Base-by-base conservation (phyloP, 345 rosid species). In the Bruguiera parviflora region DNA sequence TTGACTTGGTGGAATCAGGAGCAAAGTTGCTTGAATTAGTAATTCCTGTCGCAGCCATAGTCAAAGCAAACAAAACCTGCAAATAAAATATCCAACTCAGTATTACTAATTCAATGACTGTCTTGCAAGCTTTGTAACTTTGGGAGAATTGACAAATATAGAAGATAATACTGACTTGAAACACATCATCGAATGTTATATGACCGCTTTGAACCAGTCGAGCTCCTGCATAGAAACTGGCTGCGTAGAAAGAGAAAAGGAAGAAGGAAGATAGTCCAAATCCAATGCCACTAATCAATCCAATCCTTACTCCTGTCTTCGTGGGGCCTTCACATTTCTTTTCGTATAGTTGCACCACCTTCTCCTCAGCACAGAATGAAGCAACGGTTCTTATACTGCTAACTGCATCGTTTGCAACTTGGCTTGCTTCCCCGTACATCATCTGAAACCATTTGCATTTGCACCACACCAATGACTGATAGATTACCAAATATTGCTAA, bases 31-130 rank as follows among this genome's bases (percentile, higher is more conserved):
- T 59, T 33, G 84, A 67, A 57, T 73, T 79, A 53, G 82, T 61
- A 53, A 80, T 19, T 33, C 73, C 78, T 3, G 69, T 28, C 4
- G 84, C 82, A 56, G 84, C 57, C 79, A 71, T 43, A 9, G 77
- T 65, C 49, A 83, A 72, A 57, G 81, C 74, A 46, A 76, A 80
- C 71, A 83, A 80, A 63, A 83, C 84, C 84, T 80, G 68, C 65
- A 71, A 43, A 24, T 18, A 35, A 22, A 52, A 46, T 22, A 20
- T 18, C 22, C 1, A 21, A 4, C n/a, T 64, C 21, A 61, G 6
- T n/a, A 37, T 31, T 20, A 27, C 5, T 18, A 18, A 51, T 20
- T 58, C 8, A 5, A 16, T 3, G 8, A 33, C 4, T 21, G 9
- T 51, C 1, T 19, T 52, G 9, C 7, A 60, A 29, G 29, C 19